Evolutionary conservation across 2,329 filamentous ascomycete genomes (phyloP).

Genomic region (Huntiella decipiens): DNA sequence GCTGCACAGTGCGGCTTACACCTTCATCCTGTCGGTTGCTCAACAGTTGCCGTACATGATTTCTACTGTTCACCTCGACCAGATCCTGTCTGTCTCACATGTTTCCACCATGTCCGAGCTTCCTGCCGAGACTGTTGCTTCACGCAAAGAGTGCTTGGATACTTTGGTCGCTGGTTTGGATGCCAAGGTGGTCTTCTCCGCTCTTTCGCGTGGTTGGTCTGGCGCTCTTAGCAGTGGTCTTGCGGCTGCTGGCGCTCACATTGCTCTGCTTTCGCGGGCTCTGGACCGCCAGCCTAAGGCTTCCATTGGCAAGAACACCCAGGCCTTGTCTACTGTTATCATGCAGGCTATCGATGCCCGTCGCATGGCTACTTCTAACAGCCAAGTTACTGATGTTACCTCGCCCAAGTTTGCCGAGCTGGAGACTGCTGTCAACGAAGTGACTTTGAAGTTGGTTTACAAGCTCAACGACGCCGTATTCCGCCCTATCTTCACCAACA

Average conservation of each 20-base stretch:
- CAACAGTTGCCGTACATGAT: constrained; percentile 83
- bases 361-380: constrained; percentile 30
- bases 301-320: constrained; percentile 55
- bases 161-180: constrained; percentile 63
- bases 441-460: constrained; percentile 76
- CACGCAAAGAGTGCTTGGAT: constrained; percentile 48
- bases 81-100: constrained; percentile 53
- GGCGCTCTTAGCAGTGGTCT: constrained; percentile 43
- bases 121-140: constrained; percentile 42
- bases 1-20: constrained; percentile 66
- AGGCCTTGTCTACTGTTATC: constrained; percentile 47
- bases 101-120: constrained; percentile 42
- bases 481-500: constrained; percentile 68
- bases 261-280: constrained; percentile 49
- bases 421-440: constrained; percentile 47
- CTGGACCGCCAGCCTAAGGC: constrained; percentile 65
- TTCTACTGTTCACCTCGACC: constrained; percentile 53
- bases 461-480: constrained; percentile 92
- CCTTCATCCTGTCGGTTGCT: constrained; percentile 60
- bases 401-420: constrained; percentile 35
- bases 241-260: constrained; percentile 44
- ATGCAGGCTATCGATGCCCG: constrained; percentile 45
- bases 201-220: constrained; percentile 53
- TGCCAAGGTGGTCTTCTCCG: constrained; percentile 54
- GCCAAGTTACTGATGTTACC: constrained; percentile 25